These are phyloP conservation scores for Fragilariopsis cylindrus DNA, from an alignment of 108 stramenopile species.

Conservation along the genomic window DNA sequence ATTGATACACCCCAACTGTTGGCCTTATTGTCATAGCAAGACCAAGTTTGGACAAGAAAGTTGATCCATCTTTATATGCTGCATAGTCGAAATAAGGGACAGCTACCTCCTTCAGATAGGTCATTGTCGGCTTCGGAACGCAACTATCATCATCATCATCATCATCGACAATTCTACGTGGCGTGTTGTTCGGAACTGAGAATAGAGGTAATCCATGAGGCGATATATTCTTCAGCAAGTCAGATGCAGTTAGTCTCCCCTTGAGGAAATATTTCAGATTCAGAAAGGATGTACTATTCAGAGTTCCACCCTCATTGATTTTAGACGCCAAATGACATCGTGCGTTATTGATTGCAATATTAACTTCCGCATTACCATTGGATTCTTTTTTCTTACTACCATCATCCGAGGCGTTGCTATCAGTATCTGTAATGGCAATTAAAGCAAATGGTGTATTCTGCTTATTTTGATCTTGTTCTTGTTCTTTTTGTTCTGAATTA, in stretches of 20 bases:
- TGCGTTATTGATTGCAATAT: constrained; percentile 18
- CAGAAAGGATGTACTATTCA: constrained; percentile 4
- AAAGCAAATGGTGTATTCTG: constrained; percentile 24
- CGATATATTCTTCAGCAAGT: constrained; percentile 24
- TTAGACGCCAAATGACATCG: constrained; percentile 20
- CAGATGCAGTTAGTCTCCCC: neutral
- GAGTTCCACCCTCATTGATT: neutral
- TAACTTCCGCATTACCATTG: neutral
- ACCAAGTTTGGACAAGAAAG: constrained; percentile 18
- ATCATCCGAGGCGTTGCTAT: neutral
- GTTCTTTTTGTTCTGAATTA: neutral
- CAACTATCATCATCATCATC: neutral
- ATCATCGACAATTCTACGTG: neutral
- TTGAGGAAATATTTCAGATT: constrained; percentile 23
- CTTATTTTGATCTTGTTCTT: neutral
- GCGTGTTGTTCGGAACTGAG: constrained; percentile 2
- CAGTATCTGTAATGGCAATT: constrained; percentile 25
- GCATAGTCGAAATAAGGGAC: constrained; percentile 41
- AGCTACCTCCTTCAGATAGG: constrained; percentile 37
- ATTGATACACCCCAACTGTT: constrained; percentile 34
- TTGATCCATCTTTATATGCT: constrained; percentile 31
- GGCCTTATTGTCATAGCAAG: constrained; percentile 19
- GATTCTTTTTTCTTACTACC: neutral
- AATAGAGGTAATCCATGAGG: constrained; percentile 25
- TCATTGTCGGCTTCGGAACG: neutral